Evolutionary conservation across 202 grass and related monocot species (phyloP).

Genomic region (Cymbopogon flexuosus): DNA sequence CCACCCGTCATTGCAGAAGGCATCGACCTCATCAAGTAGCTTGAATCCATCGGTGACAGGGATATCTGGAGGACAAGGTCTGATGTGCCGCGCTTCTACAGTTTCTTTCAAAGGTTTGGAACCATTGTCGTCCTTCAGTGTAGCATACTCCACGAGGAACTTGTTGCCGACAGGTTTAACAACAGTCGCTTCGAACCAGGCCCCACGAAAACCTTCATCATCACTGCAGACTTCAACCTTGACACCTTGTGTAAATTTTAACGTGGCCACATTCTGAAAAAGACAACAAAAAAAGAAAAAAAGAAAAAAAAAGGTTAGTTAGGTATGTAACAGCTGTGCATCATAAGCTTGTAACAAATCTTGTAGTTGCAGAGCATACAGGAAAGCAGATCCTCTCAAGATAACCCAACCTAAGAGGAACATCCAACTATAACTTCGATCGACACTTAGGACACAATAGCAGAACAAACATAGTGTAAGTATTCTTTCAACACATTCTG

Average conservation of each 20-base stretch:
- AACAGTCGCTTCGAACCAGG: slow-evolving; percentile 56
- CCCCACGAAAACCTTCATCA: slow-evolving; percentile 67
- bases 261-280: slow-evolving; percentile 30
- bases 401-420: no score
- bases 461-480: not conserved
- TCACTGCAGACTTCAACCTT: slow-evolving; percentile 62
- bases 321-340: not conserved
- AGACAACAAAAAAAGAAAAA: no score
- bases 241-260: slow-evolving; percentile 33
- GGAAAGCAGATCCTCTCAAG: no score
- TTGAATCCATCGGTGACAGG: slow-evolving; percentile 31
- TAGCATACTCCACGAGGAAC: slow-evolving; percentile 55
- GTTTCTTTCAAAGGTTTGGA: slow-evolving; percentile 52
- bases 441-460: not conserved
- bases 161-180: slow-evolving; percentile 43
- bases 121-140: slow-evolving; percentile 57
- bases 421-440: not conserved
- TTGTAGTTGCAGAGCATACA: no score
- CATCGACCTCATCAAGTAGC: slow-evolving; percentile 83
- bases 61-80: slow-evolving; percentile 46
- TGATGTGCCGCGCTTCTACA: slow-evolving; percentile 46
- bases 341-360: no score
- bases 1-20: slow-evolving; percentile 69
- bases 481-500: slow-evolving; percentile 30
- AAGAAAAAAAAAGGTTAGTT: no score